These are phyloP conservation scores for Geotrichum histeridarum DNA, from an alignment of 1,139 yeast genomes.

Conservation along the genomic window DNA sequence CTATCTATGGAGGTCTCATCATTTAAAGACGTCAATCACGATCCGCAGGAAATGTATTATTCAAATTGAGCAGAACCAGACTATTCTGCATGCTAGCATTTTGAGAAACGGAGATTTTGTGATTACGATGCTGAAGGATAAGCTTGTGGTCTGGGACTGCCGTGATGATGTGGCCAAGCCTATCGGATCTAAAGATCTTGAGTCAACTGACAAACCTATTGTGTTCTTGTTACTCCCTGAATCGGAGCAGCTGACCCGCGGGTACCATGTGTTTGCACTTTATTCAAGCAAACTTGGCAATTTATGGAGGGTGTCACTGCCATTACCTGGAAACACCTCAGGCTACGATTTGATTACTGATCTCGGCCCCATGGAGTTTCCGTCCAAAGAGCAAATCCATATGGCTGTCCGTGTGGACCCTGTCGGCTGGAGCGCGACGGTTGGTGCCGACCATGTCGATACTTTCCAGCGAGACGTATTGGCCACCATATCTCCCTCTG, in stretches of 20 bases:
- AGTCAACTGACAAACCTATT: slow-evolving; percentile 33
- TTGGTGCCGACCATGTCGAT: slow-evolving; percentile 39
- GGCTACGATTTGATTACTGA: slow-evolving; percentile 10
- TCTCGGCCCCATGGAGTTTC: slow-evolving; percentile 23
- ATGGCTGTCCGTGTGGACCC: slow-evolving; percentile 62
- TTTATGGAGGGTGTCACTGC: slow-evolving; percentile 17
- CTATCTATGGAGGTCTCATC: slow-evolving; percentile 33
- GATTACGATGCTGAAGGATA: slow-evolving; percentile 40
- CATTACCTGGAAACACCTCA: slow-evolving; percentile 1
- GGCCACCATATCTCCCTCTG: slow-evolving; percentile 53
- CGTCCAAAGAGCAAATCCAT: slow-evolving; percentile 35
- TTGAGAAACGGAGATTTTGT: slow-evolving; percentile 51
- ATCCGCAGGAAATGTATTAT: slow-evolving; percentile 32
- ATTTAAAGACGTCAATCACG: slow-evolving; percentile 29
- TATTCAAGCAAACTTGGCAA: slow-evolving; percentile 31
- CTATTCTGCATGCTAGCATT: slow-evolving; percentile 46
- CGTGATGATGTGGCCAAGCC: slow-evolving; percentile 25
- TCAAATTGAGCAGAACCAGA: slow-evolving; percentile 34
- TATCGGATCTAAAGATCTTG: slow-evolving; percentile 23
- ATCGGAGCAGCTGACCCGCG: slow-evolving; percentile 30
- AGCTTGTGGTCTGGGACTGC: slow-evolving; percentile 64
- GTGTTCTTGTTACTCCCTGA: slow-evolving; percentile 49
- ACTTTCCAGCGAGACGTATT: slow-evolving; percentile 47
- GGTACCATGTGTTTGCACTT: slow-evolving; percentile 45
- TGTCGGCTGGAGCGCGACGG: slow-evolving; percentile 47